Evolutionary conservation across 345 rosid species (phyloP).

Genomic region (Aquilaria sinensis): DNA sequence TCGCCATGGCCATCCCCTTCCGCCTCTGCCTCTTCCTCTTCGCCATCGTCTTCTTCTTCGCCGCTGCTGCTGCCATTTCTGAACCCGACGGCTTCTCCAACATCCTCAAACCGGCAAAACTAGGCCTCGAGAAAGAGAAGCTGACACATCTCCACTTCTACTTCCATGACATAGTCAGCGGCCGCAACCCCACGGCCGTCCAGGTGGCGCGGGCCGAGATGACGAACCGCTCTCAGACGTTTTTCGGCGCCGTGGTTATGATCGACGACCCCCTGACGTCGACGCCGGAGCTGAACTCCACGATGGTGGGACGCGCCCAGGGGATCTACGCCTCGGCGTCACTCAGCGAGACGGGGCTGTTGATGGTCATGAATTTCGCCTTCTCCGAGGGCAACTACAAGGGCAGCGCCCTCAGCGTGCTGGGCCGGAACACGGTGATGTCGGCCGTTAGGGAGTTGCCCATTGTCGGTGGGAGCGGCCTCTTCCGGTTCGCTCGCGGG

Average conservation of each 20-base stretch:
- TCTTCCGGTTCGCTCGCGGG: conserved; percentile 46
- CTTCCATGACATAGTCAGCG: conserved; percentile 48
- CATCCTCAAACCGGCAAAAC: conserved; percentile 14
- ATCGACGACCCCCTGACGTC: conserved; percentile 48
- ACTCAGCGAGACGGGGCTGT: conserved; percentile 23
- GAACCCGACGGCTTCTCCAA: conserved; percentile 21
- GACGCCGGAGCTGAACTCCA: conserved; percentile 35
- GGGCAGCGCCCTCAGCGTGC: conserved; percentile 44
- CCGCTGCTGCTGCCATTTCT: not conserved
- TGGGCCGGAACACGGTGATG: conserved; percentile 38
- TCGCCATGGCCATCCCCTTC: not conserved
- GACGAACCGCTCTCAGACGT: conserved; percentile 22
- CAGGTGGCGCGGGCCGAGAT: conserved; percentile 25
- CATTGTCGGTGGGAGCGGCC: conserved; percentile 51
- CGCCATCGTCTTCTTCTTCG: not conserved
- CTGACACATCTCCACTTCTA: conserved; percentile 49
- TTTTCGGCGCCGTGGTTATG: conserved; percentile 38
- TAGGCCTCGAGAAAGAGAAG: conserved; percentile 27
- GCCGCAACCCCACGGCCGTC: conserved; percentile 35
- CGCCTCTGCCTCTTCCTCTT: conserved; percentile 2
- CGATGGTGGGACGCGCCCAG: conserved; percentile 48
- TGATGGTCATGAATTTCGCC: conserved; percentile 45
- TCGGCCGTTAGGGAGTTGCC: conserved; percentile 43
- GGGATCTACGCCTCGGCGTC: conserved; percentile 40
- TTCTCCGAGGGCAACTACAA: conserved; percentile 56